Base-by-base conservation (phyloP, 2,329 filamentous ascomycete genomes). In the Penicillium janthinellum region DNA sequence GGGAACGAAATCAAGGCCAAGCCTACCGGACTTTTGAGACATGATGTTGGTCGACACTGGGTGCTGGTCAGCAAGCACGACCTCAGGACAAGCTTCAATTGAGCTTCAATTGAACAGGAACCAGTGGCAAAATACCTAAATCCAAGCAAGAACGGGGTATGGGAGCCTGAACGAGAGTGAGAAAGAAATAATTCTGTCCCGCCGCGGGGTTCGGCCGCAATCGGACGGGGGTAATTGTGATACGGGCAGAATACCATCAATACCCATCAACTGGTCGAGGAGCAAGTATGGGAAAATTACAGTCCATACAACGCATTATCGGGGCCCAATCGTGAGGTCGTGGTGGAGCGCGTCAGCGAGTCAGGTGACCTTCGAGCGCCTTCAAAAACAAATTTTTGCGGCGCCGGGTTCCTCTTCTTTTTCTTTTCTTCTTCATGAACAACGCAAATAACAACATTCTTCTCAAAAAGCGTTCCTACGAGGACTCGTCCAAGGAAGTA, bases 381-480 rank as follows among this genome's bases (percentile, higher is more conserved):
- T 48, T 63, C 49, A 63, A 62, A 64, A 68, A 52, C 63, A 64
- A 57, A 60, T 64, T 65, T 64, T 62, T 37, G 52, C 11, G 25
- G 45, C 25, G 17, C 6, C 20, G 3, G n/a, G 25, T 59, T 67
- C 66, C 65, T 70, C 61, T 66, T 68, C 69, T 64, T 67, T 71
- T 69, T 70, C 66, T 69, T 74, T 73, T 69, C 64, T 69, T 77
- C 73, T 75, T 70, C 75, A 81, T 82, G 81, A 84, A 84, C 82
- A 84, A 84, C 82, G 82, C 82, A 82, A 77, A 78, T 75, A 64
- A 61, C 59, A 67, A 81, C 80, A 80, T 83, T 82, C 82, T 81
- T 73, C 76, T 71, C 70, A 69, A 81, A 84, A 84, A 83, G 82
- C 81, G 81, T 84, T 84, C 82, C 81, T 78, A 75, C 78, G 79